Conservation (phyloP, 805 yeast genomes). For the Candida peoriensis region DNA sequence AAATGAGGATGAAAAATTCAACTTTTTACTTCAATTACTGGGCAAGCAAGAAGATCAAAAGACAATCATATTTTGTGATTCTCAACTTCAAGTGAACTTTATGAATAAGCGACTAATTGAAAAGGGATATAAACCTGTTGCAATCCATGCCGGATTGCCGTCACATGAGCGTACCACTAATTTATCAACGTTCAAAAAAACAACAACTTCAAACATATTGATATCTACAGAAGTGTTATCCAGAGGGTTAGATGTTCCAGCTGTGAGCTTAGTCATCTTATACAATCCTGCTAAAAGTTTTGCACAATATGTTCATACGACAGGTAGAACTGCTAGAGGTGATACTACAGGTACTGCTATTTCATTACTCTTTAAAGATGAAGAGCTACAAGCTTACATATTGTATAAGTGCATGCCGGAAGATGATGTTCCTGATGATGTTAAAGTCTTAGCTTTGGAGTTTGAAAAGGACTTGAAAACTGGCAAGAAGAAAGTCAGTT, state of each 20-base stretch:
- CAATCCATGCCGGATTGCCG: constrained; percentile 91
- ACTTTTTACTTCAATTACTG: constrained; percentile 48
- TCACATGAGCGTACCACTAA: constrained; percentile 77
- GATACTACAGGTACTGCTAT: constrained; percentile 64
- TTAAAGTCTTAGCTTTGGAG: constrained; percentile 43
- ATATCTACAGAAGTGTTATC: constrained; percentile 95
- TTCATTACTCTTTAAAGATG: constrained; percentile 61
- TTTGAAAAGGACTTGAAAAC: constrained; percentile 58
- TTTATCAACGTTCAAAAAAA: constrained; percentile 57
- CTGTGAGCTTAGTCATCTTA: constrained; percentile 73
- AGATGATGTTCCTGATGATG: constrained; percentile 45
- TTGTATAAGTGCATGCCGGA: constrained; percentile 44
- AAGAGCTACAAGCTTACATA: constrained; percentile 63
- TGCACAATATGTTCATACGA: constrained; percentile 95
- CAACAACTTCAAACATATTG: constrained; percentile 46
- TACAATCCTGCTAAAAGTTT: constrained; percentile 79
- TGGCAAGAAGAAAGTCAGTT: constrained; percentile 60
- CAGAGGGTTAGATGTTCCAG: constrained; percentile 90
- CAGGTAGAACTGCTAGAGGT: constrained; percentile 95
- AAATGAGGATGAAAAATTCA: constrained; percentile 51
- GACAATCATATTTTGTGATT: constrained; percentile 77
- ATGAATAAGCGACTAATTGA: constrained; percentile 48
- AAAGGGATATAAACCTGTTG: constrained; percentile 52
- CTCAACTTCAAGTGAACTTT: constrained; percentile 81
- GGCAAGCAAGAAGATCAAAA: constrained; percentile 43